These are phyloP conservation scores for Coemansia sp. DNA, from an alignment of 192 early-diverging fungal species.

Conservation along the genomic window DNA sequence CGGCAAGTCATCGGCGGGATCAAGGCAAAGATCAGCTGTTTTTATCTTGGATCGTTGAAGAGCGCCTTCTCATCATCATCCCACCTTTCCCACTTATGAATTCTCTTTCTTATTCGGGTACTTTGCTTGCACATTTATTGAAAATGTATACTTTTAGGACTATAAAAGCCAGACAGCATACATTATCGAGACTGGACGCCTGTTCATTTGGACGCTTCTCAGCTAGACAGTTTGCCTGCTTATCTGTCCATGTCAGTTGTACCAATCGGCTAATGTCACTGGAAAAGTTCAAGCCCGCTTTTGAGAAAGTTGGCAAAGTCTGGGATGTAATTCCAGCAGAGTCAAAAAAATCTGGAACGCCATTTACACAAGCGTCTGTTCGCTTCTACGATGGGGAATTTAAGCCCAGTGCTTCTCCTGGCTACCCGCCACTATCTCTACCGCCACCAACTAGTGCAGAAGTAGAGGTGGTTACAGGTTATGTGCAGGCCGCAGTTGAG, in stretches of 20 bases:
- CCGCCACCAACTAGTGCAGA: constrained; percentile 32
- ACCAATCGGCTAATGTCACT: constrained; percentile 22
- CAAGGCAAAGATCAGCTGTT: no score
- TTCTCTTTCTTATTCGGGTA: not conserved
- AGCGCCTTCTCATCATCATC: no score
- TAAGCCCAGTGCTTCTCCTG: constrained; percentile 14
- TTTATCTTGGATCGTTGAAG: no score
- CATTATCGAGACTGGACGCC: not conserved
- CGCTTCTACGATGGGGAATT: constrained; percentile 42
- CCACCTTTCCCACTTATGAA: not conserved
- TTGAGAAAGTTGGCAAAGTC: constrained; percentile 40
- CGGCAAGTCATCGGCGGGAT: no score
- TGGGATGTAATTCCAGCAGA: constrained; percentile 42
- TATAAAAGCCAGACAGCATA: not conserved
- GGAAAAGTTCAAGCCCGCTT: constrained; percentile 22
- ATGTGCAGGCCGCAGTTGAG: constrained; percentile 13
- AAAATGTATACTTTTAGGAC: not conserved
- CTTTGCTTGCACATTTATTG: not conserved
- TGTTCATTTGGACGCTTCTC: constrained; percentile 1
- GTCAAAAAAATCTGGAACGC: constrained; percentile 15
- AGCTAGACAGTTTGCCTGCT: constrained; percentile 31
- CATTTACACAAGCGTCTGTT: constrained; percentile 29
- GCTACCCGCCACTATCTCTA: constrained; percentile 22
- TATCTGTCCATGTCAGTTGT: constrained; percentile 35
- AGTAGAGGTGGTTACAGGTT: constrained; percentile 9